Percentiles rank a stretch among this genome's conserved stretches.
Evolutionary conservation across 306 rosid species (phyloP).

Genomic region (Dryas octopetala): DNA sequence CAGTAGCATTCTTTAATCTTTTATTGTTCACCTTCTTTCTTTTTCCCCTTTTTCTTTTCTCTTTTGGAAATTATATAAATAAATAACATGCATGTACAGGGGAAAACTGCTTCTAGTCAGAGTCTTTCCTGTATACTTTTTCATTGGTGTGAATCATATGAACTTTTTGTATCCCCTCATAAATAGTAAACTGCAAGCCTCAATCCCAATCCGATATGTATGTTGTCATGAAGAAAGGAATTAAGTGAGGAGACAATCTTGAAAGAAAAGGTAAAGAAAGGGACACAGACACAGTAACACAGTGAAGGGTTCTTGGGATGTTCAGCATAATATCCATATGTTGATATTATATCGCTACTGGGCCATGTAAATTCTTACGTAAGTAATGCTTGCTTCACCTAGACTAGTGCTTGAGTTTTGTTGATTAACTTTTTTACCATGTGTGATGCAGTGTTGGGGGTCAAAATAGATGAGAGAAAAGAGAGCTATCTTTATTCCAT

Average conservation of each 20-base stretch:
- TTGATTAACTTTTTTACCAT: background rate
- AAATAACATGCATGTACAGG: background rate
- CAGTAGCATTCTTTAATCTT: background rate
- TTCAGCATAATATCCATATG: no score
- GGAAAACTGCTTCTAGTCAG: slow-evolving; percentile 1
- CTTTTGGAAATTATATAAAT: background rate
- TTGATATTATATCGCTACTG: no score
- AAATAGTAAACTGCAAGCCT: background rate
- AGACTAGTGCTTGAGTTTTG: background rate
- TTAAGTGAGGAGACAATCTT: background rate
- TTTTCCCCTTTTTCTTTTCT: slow-evolving; percentile 6
- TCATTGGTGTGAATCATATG: background rate
- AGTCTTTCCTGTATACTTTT: background rate
- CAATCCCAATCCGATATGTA: background rate
- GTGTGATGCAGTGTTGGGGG: background rate
- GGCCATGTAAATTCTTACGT: background rate
- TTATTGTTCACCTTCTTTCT: background rate
- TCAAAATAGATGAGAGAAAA: background rate
- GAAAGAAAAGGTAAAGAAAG: background rate
- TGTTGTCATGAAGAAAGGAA: background rate
- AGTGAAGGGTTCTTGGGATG: no score
- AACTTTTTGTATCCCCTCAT: background rate
- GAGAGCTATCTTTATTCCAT: background rate
- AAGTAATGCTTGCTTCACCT: background rate
- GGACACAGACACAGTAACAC: background rate